Conservation (phyloP, 345 rosid species). For the Lumnitzera littorea region DNA sequence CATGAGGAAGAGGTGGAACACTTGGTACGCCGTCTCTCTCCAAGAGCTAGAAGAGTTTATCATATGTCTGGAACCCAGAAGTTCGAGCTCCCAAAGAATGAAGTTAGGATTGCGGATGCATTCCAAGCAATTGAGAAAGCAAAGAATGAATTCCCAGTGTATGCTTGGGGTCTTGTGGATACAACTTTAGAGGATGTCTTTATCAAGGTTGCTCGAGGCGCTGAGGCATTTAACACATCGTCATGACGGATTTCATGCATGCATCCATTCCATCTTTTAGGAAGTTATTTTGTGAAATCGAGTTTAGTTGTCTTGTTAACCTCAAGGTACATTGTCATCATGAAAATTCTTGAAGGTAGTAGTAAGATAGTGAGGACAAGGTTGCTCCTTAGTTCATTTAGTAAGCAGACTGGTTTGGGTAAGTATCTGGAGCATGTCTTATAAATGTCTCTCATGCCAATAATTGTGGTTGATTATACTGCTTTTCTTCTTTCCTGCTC, state of each 20-base stretch:
- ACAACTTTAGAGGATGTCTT: slow-evolving; percentile 96
- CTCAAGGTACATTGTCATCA: too few relatives aligned
- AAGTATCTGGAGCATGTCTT: too few relatives aligned
- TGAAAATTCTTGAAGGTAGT: too few relatives aligned
- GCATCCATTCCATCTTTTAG: too few relatives aligned
- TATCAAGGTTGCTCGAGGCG: slow-evolving; percentile 72
- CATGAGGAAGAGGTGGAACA: slow-evolving; percentile 63
- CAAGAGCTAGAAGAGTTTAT: slow-evolving; percentile 63
- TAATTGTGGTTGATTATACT: too few relatives aligned
- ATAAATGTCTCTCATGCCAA: too few relatives aligned
- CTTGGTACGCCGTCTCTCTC: slow-evolving; percentile 49
- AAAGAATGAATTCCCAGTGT: slow-evolving; percentile 60
- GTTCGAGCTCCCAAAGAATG: slow-evolving; percentile 83
- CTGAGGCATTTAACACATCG: slow-evolving; percentile 41
- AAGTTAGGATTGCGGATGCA: slow-evolving; percentile 62
- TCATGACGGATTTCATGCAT: slow-evolving; percentile 17
- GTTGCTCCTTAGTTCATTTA: too few relatives aligned
- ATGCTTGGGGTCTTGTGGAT: slow-evolving; percentile 93
- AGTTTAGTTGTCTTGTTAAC: too few relatives aligned
- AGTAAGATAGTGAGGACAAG: too few relatives aligned
- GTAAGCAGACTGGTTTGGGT: too few relatives aligned
- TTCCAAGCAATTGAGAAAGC: slow-evolving; percentile 79
- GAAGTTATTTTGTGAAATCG: too few relatives aligned
- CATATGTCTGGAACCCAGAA: slow-evolving; percentile 91
- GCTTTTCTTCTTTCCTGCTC: too few relatives aligned